Conservation (phyloP, 2,329 filamentous ascomycete species). For the Aspergillus sp. region DNA sequence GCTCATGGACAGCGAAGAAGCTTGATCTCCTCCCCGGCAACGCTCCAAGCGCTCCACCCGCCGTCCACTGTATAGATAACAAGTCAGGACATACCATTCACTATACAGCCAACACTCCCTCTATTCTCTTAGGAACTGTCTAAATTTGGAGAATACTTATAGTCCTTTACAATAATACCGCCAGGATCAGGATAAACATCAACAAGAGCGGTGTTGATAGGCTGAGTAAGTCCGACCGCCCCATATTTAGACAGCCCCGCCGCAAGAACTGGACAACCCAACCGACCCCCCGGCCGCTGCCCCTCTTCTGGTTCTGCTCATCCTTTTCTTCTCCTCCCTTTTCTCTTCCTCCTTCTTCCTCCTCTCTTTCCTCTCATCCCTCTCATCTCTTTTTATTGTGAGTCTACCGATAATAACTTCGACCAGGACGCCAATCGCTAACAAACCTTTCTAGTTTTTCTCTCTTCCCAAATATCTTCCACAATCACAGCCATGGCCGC, state of each 20-base stretch:
- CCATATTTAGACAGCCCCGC: conserved; percentile 11
- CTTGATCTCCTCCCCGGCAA: not conserved
- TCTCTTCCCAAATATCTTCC: conserved; percentile 1
- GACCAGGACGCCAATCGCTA: conserved; percentile 1
- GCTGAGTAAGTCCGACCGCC: conserved; percentile 7
- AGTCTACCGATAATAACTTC: not conserved
- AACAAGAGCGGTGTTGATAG: not conserved
- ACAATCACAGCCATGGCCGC: conserved; percentile 56
- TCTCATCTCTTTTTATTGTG: conserved; percentile 2
- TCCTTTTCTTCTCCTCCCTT: conserved; percentile 6
- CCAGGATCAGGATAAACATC: not conserved
- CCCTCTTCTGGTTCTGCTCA: conserved; percentile 12
- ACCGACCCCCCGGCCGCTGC: not conserved
- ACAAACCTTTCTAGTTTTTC: conserved; percentile 5
- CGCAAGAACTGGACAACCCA: too few species aligned
- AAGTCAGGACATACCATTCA: not conserved
- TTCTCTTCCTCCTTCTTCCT: conserved; percentile 9
- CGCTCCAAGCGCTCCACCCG: not conserved
- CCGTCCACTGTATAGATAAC: not conserved
- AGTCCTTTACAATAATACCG: not conserved
- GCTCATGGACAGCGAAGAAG: not conserved
- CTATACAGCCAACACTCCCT: not conserved
- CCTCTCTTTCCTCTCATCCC: conserved; percentile 4
- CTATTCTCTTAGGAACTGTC: not conserved
- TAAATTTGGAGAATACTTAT: not conserved